Percentiles rank a stretch among this genome's conserved stretches.
Evolutionary conservation across 306 rosid genomes (phyloP).

Genomic region (Medicago arabica): DNA sequence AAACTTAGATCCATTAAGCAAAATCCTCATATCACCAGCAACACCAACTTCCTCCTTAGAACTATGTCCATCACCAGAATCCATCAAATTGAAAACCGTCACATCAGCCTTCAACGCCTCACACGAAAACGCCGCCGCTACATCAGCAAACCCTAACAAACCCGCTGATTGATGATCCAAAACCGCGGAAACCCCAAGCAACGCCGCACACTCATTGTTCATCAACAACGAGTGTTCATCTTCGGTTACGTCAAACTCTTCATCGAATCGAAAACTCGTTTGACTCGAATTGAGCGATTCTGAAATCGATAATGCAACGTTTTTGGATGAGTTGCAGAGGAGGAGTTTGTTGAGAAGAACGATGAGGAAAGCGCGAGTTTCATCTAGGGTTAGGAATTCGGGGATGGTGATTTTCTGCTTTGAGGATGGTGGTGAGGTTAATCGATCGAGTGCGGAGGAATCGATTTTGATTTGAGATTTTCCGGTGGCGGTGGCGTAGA

Average conservation of each 20-base stretch:
- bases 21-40: conserved; percentile 69
- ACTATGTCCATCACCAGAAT: conserved; percentile 75
- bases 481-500: conserved; percentile 60
- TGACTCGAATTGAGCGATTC: conserved; percentile 52
- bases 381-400: conserved; percentile 47
- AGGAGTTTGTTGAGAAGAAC: conserved; percentile 78
- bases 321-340: conserved; percentile 37
- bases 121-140: conserved; percentile 78
- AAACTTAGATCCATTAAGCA: conserved; percentile 82
- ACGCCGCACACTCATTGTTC: conserved; percentile 35
- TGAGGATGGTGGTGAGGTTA: conserved; percentile 46
- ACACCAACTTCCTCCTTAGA: conserved; percentile 81
- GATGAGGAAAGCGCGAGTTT: conserved; percentile 58
- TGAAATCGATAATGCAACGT: conserved; percentile 52
- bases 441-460: conserved; percentile 62
- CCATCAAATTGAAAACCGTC: conserved; percentile 61
- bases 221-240: conserved; percentile 52
- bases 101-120: conserved; percentile 79
- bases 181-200: conserved; percentile 60
- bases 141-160: conserved; percentile 56
- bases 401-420: conserved; percentile 46
- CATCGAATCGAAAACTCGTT: conserved; percentile 19
- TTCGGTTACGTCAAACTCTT: conserved; percentile 51
- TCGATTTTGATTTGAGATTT: conserved; percentile 63
- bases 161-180: conserved; percentile 67